Conservation (phyloP, 192 early-diverging fungal genomes). For the Backusella circina region DNA sequence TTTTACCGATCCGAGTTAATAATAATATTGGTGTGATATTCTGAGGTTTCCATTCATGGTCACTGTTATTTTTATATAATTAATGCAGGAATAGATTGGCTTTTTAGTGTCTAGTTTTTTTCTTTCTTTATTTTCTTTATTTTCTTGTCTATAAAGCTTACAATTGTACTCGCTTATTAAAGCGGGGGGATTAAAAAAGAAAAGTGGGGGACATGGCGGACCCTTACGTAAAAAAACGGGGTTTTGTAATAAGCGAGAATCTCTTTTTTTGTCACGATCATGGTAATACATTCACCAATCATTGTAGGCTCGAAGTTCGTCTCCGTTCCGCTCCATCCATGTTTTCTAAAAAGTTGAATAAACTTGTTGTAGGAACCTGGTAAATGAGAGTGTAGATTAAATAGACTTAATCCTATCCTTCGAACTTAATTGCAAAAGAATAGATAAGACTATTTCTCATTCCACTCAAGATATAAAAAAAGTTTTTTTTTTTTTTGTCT, state of each 20-base stretch:
- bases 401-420: background rate
- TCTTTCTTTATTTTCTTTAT: background rate
- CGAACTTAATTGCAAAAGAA: background rate
- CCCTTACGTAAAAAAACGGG: constrained; percentile 1
- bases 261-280: background rate
- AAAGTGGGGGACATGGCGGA: background rate
- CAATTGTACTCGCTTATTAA: background rate
- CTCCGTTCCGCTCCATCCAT: background rate
- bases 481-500: background rate
- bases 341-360: background rate
- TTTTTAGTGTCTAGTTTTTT: background rate
- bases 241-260: background rate
- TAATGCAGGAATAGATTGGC: background rate
- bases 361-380: background rate
- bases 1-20: background rate
- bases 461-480: background rate
- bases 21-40: background rate
- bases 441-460: background rate
- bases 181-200: background rate
- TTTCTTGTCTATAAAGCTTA: background rate
- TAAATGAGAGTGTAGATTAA: background rate
- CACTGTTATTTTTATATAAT: background rate
- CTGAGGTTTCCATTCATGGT: background rate
- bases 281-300: background rate
- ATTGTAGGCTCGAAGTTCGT: background rate